Evolutionary conservation across 495 filamentous ascomycete species (phyloP), one percentile per base, ranked within the genome.

Genomic region (Penicillium coprophilum): DNA sequence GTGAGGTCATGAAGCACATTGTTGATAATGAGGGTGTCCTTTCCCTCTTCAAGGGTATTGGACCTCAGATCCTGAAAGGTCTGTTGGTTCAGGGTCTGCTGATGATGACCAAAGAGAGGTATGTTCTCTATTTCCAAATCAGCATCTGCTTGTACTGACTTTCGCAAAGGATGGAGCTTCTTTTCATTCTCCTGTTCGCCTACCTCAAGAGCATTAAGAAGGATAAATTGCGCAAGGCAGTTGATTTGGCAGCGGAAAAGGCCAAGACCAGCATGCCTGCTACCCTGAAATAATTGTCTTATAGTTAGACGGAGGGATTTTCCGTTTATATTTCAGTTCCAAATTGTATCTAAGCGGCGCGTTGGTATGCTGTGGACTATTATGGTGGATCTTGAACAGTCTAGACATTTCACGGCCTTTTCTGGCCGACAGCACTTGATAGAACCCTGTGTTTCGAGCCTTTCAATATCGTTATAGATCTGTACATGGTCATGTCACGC

Each of bases 81-180:
- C 74, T 99, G 43, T 63, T 97, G 44, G 94, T 99, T 6, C 94
- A 99, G 66, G 94, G 94, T 50, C 77, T 97, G 46, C 76, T 99
- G 23, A 99, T 99, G 94, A 99, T 97, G 94, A 96, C 90, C 4
- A 99, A 99, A 77, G 95, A 99, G 73, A 84, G 91, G 91, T 95
- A 81, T 57, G 84, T 71, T 32, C 1, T 11, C 11, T 21, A 3
- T 13, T 41, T n/a, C 7, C 10, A 2, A 34, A 4, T 36, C 13
- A 20, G 1, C 27, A 11, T 54, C 5, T 19, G n/a, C 6, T 6
- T 19, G 41, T 61, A 44, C 72, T 78, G 57, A 79, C 55, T 3
- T 39, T 41, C 7, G 24, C 48, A 9, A 61, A 95, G 92, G 54
- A 89, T 97, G 78, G 94, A 97, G 73, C 79, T 98, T 47, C 60